A percentile compares a stretch with the other conserved stretches of the same genome.
Evolutionary conservation across 176 grass and related monocot species (phyloP).

Genomic region (Musa itinerans): DNA sequence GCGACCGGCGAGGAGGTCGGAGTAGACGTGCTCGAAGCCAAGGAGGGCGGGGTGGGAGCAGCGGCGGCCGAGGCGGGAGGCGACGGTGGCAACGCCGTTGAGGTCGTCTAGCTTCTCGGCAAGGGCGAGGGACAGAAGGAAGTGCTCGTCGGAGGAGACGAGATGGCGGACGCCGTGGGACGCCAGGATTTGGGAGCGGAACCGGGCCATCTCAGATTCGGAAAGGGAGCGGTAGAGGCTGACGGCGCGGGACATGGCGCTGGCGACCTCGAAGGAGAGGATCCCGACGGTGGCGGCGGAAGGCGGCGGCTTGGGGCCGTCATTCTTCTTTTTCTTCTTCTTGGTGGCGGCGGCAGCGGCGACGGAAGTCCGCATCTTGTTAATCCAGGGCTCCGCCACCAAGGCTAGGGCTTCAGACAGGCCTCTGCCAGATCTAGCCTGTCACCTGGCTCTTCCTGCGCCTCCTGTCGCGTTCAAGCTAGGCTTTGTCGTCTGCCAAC

Average conservation of each 20-base stretch:
- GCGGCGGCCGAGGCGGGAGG: constrained; percentile 56
- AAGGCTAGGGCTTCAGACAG: constrained; percentile 1
- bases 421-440: neutral
- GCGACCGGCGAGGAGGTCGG: constrained; percentile 69
- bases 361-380: constrained; percentile 44
- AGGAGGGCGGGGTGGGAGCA: constrained; percentile 50
- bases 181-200: constrained; percentile 44
- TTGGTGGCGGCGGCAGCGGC: constrained; percentile 19
- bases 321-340: constrained; percentile 41
- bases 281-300: constrained; percentile 45
- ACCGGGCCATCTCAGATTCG: constrained; percentile 44
- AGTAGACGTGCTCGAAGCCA: constrained; percentile 87
- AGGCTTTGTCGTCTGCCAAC: neutral
- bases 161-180: constrained; percentile 58
- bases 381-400: constrained; percentile 56
- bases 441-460: neutral
- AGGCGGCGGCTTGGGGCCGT: neutral
- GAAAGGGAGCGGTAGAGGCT: constrained; percentile 72
- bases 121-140: constrained; percentile 64
- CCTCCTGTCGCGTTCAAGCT: neutral
- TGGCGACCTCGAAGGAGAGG: constrained; percentile 82
- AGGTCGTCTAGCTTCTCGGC: constrained; percentile 85
- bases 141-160: constrained; percentile 60
- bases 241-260: constrained; percentile 72
- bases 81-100: constrained; percentile 71